Base-by-base conservation (phyloP, 371 early-diverging fungal species). In the Thermomucor indicae-seudaticae region DNA sequence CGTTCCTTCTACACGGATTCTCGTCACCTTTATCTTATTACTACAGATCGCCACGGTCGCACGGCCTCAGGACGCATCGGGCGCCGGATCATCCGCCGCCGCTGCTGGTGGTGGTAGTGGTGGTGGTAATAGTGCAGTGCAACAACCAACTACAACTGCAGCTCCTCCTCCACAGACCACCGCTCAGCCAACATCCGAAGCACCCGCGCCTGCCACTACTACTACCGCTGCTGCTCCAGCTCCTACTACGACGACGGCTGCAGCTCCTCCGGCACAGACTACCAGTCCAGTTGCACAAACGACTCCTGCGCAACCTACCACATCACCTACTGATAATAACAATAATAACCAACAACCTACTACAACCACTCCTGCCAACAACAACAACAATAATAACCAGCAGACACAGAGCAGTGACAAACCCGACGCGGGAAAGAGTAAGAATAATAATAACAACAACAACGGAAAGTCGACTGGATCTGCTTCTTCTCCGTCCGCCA, bases 181-280 rank as follows among this genome's bases (percentile, higher is more conserved):
- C 22, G 37, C 45, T 24, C 38, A 34, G 19, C 27, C 44, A 16
- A 41, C 19, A 7, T 11, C 51, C 20, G 7, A 32, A 34, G 20
- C 48, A 14, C 17, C 43, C 43, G 25, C n/a, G 25, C 19, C 42
- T 2, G 38, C 24, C 48, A 1, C 12, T 14, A 19, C 34, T 14
- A 34, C 29, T 38, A 37, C 49, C 55, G 42, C n/a, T n/a, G n/a
- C n/a, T n/a, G 12, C 56, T 12, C 34, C 41, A 12, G 27, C 49
- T 35, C 8, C 52, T 30, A 23, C 35, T 8, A 17, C 44, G 10
- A 24, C 22, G n/a, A n/a, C n/a, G n/a, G n/a, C n/a, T n/a, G n/a
- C n/a, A n/a, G n/a, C n/a, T n/a, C n/a, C n/a, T n/a, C n/a, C n/a
- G n/a, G n/a, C n/a, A n/a, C n/a, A n/a, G n/a, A n/a, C n/a, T n/a